Evolutionary conservation across 306 rosid species (phyloP), one percentile per base, ranked within the genome.

Genomic region (Alnus rubra): DNA sequence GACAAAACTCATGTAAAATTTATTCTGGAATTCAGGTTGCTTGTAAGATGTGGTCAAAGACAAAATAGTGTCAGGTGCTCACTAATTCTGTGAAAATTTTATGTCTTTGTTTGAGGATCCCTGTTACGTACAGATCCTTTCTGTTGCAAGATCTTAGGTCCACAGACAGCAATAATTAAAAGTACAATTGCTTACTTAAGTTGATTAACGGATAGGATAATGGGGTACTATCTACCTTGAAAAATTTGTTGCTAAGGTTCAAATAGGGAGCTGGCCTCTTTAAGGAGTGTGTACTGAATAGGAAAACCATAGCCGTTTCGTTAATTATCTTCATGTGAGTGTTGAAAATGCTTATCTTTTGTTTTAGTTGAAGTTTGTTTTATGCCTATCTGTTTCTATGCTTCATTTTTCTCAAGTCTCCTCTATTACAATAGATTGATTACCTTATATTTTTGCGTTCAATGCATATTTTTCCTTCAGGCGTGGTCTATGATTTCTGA

Each of bases 401-500:
- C 69, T 13, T 31, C n/a, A 28, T 15, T 15, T 31, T 30, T 63
- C 16, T 63, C 44, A 13, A 16, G 35, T 49, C 2, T 10, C 62
- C 13, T 48, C 49, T 60, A 5, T 35, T 48, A 37, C 8, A 5
- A 49, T 48, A 28, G 35, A 18, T 18, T 12, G 70, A 79, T 37
- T 49, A 28, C 16, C 69, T 51, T 52, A 11, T 16, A 12, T 49
- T 49, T 9, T 12, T 49, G 52, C 4, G 52, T 49, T 2, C 52
- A 42, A 39, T 67, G 45, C 13, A 59, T 76, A 31, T 65, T 19
- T 79, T 75, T 0, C 28, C 42, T 76, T 28, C 84, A 87, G 88
- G 82, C 81, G 4, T 79, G 79, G 90, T 79, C 86, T 19, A 19
- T 47, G 71, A 71, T 87, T 64, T 81, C 90, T 74, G 78, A 74